Evolutionary conservation across 495 filamentous ascomycete genomes (phyloP), one percentile per base, ranked within the genome.

Genomic region (Wilcoxina mikolae): DNA sequence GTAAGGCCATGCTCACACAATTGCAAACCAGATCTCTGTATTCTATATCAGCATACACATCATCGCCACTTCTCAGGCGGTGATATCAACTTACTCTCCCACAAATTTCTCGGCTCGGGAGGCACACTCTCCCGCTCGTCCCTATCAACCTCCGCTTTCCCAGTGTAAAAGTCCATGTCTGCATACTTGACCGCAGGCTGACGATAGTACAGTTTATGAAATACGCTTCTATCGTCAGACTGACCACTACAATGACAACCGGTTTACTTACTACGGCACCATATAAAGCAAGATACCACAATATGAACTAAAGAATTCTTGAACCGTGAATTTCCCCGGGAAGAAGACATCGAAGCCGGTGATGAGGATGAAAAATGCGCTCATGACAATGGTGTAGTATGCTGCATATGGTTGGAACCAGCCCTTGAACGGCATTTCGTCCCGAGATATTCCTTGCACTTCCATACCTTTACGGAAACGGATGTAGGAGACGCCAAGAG

Each of bases 401-500:
- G 64, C 67, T 2, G 63, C 52, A 49, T 66, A 72, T 2, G 70
- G 70, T 39, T 72, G 70, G 22, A 65, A 60, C 4, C 55, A 51
- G 23, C 66, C 66, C 7, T 51, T 25, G 38, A 68, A 72, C 2
- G 70, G 68, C 0, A 72, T 33, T 0, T 48, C 59, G 2, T 50
- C 41, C 4, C 71, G 66, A 29, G 60, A 60, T 18, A 74, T 56
- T 1, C 68, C 69, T 49, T 71, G 69, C 5, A 41, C 52, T 18
- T 61, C 58, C 23, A 68, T 53, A 2, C 71, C 66, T 3, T 58
- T 51, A 46, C 71, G 65, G 60, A 72, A 71, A 28, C 63, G 60
- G n/a, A 70, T 46, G 48, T 70, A 52, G 9, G 49, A 38, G 2
- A 52, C 31, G 3, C 29, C 28, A 22, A 52, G 31, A 3, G 49